Base-by-base conservation (phyloP, 2,329 filamentous ascomycete genomes). In the Ceratocystis destructans region DNA sequence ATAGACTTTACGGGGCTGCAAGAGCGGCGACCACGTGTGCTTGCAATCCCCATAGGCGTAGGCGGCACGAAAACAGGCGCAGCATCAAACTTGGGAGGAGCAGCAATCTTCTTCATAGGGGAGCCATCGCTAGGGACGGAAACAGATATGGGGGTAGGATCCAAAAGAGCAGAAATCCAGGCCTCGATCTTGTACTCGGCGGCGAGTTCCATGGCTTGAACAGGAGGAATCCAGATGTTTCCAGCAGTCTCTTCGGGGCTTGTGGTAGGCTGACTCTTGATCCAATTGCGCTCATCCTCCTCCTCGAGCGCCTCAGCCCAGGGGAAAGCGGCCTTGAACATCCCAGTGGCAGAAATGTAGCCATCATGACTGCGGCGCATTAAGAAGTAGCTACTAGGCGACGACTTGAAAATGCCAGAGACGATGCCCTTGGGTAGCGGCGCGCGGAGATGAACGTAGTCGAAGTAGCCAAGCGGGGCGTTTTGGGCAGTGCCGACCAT, bases 391-490 rank as follows among this genome's bases (percentile, higher is more conserved):
- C 90, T 94, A 74, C 90, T 90, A 4, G 94, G 93, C 74, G 86
- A 86, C 68, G 86, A 87, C 72, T 89, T 87, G 79, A 97, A 97
- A 72, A 99, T 95, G 73, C 94, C 94, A 5, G 92, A 96, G 33
- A 86, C 84, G 71, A 97, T 87, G 70, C 94, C 91, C 76, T 92
- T 94, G 62, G 94, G 94, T 61, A 99, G 79, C 15, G 94, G 93
- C 68, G 92, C 93, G 73, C 93, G 88, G 62, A 99, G 82, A 75
- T 99, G 94, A 70, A 92, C 93, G 76, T 99, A 99, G 76, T 97
- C 94, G 74, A 99, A 96, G 61, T 87, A 85, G 64, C 90, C 90
- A 68, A 94, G 80, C 71, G 87, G 86, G 61, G 85, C 80, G 74
- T 90, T 89, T 66, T 86, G 84, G 69, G 90, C 87, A 75, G 86